Percentiles rank a stretch among this genome's conserved stretches.
phyloP scores from a whole-genome alignment of 306 rosid species.

The Castanea mollissima region DNA sequence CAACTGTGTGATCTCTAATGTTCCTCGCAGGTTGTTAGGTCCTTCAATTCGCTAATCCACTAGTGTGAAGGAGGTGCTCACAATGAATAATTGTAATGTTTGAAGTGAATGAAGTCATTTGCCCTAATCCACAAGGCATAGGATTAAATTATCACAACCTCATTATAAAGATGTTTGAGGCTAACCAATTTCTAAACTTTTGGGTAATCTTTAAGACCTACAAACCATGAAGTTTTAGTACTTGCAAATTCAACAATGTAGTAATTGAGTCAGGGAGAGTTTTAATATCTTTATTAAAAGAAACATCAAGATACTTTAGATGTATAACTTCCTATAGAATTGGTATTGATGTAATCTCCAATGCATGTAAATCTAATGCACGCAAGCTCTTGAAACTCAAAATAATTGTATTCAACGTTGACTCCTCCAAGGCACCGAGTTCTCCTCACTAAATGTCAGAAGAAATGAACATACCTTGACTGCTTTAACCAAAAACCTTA shows the following conservation, averaged over 20 bases:
- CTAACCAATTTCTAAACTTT: not conserved
- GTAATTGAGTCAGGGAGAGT: not conserved
- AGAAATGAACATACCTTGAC: not conserved
- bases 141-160: not conserved
- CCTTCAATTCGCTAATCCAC: not conserved
- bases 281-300: rapidly evolving
- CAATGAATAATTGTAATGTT: not conserved
- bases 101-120: not conserved
- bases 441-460: rapidly evolving
- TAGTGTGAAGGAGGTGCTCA: not conserved
- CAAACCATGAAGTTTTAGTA: not conserved
- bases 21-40: not conserved
- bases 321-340: not conserved
- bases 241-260: not conserved
- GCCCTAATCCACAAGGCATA: too few relatives aligned
- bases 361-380: too few relatives aligned
- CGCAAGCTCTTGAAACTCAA: not conserved
- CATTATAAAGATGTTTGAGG: not conserved
- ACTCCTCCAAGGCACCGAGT: not conserved
- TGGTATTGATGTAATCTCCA: conserved; percentile 49
- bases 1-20: not conserved
- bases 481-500: not conserved
- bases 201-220: not conserved
- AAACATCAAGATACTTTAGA: conserved; percentile 15
- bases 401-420: not conserved